Evolutionary conservation across 2,329 filamentous ascomycete species (phyloP), one percentile per base, ranked within the genome.

Genomic region (Penicillium janthinellum): DNA sequence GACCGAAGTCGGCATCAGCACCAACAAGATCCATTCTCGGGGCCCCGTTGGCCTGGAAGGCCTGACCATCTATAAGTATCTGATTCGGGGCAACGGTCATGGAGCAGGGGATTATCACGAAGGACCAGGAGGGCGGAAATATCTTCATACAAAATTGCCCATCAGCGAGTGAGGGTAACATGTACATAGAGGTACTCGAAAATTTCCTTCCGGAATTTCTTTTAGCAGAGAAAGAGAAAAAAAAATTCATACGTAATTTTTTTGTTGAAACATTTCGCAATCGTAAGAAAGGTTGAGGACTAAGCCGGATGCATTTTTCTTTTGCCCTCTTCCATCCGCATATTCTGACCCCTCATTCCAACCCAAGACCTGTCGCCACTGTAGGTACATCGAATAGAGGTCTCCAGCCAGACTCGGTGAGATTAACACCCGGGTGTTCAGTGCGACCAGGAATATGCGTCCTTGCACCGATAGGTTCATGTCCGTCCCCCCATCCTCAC

Each of bases 1-100:
- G 50, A 98, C 95, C 0, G 95, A 99, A 79, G 95, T 99, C 25
- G 95, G 95, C 56, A 98, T 99, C 78, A 96, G 91, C 79, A 99
- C 95, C 52, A 99, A 97, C 82, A 99, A 98, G 82, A 96, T 99
- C 64, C 95, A 99, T 75, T 90, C 91, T 1, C 83, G 95, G 53
- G 95, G 95, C 0, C 95, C 95, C 0, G 95, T 99, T 5, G 95
- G 95, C 1, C 80, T 99, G 54, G 95, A 98, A 72, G 95, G 95
- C 0, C 78, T 99, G 75, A 96, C 92, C 74, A 98, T 98, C 63
- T 97, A 99, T 80, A 97, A 97, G 82, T 99, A 97, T 82, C 87
- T 95, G 76, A 84, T 99, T 64, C 83, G 90, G 39, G 95, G 94
- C 0, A 81, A 86, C 60, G 95, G 93, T 10, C 95, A 99, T 67